Base-by-base conservation (phyloP, 2,329 filamentous ascomycete genomes). In the Aspergillus sclerotialis region DNA sequence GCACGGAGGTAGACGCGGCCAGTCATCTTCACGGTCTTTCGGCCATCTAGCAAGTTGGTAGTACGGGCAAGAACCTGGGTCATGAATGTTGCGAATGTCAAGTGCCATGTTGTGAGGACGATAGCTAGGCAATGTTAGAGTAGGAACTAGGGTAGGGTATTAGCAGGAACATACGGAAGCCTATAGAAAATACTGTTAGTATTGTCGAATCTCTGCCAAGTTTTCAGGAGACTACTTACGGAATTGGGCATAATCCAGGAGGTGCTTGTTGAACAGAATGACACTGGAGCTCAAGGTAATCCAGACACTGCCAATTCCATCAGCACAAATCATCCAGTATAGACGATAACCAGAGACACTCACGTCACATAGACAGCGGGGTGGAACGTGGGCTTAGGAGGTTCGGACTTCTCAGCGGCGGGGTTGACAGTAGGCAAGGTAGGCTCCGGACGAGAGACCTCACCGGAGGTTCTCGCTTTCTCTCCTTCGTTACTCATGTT, bases 221-320 rank as follows among this genome's bases (percentile, higher is more conserved):
- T 35, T 24, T 15, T 12, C 7, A n/a, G n/a, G 34, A 28, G 10
- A 17, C 13, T 13, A 56, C 80, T 72, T 74, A 86, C 82, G 76
- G 72, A 95, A 95, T 44, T 85, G 75, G 44, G 82, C 75, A 25
- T 82, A 89, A 55, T 90, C 81, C 43, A 96, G 76, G 55, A 98
- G 87, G 79, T 86, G 94, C 78, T 98, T 98, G 80, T 98, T 96
- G 82, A 95, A 96, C 43, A 98, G 73, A 61, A 98, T 98, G 58
- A 96, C 88, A 53, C 83, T 86, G 28, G 88, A 94, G 56, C 86
- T 94, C 62, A 95, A 74, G 39, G 80, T 71, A 58, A 98, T 96
- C 92, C 92, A 98, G 50, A 80, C 73, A 53, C 89, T 94, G 63
- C 16, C 7, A 14, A 16, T 9, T n/a, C 26, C 17, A 28, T 56